These are phyloP conservation scores for Colletotrichum scovillei DNA, from an alignment of 2,329 filamentous ascomycete genomes.

Conservation along the genomic window DNA sequence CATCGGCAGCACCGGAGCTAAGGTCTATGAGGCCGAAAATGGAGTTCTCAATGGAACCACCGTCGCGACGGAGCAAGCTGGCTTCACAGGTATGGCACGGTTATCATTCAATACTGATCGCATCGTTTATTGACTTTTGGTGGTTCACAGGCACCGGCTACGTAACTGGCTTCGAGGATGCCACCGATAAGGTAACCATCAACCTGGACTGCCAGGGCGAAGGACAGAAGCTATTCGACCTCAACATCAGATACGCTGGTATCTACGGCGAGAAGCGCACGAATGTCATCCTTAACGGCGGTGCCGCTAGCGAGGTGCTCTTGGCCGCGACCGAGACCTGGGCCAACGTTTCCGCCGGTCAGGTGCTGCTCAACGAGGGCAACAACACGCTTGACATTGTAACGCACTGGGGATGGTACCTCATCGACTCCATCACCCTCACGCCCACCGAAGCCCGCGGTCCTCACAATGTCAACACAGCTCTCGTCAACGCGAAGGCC, in stretches of 20 bases:
- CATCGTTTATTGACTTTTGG: neutral
- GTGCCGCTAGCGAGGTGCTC: conserved; percentile 52
- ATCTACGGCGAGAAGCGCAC: conserved; percentile 59
- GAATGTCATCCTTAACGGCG: conserved; percentile 54
- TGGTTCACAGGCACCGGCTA: conserved; percentile 54
- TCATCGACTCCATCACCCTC: conserved; percentile 57
- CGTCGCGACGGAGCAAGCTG: conserved; percentile 50
- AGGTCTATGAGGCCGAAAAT: conserved; percentile 53
- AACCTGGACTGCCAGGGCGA: conserved; percentile 46
- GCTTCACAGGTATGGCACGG: conserved; percentile 47
- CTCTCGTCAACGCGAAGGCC: conserved; percentile 51
- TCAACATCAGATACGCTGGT: conserved; percentile 56
- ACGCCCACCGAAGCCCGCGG: conserved; percentile 48
- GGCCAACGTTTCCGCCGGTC: conserved; percentile 53
- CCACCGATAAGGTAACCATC: conserved; percentile 56
- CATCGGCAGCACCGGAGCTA: conserved; percentile 28
- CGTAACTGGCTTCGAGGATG: conserved; percentile 56
- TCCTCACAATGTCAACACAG: conserved; percentile 51
- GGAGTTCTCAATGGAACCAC: conserved; percentile 53
- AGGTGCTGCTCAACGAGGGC: conserved; percentile 55
- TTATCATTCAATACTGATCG: too few species aligned
- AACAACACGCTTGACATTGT: conserved; percentile 57
- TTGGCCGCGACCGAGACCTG: conserved; percentile 52
- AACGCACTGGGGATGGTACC: conserved; percentile 62
- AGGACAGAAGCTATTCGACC: conserved; percentile 52